Evolutionary conservation across 2,329 filamentous ascomycete species (phyloP).

Genomic region (Claviceps sp.): DNA sequence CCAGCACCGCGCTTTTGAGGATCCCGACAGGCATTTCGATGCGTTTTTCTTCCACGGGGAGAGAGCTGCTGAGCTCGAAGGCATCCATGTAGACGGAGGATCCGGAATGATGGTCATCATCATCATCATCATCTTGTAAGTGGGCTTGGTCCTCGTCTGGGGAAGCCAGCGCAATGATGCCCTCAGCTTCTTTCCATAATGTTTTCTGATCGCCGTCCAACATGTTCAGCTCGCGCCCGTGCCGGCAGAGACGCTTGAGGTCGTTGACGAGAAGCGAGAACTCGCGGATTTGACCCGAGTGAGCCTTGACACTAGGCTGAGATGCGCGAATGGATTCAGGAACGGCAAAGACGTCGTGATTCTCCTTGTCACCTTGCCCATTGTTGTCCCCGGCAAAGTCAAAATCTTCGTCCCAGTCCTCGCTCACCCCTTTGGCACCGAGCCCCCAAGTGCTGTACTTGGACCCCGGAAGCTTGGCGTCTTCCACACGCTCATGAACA

Average conservation of each 20-base stretch:
- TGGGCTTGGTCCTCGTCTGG: constrained; percentile 43
- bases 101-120: constrained; percentile 24
- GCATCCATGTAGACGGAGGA: constrained; percentile 27
- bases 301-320: constrained; percentile 68
- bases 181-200: constrained; percentile 71
- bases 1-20: constrained; percentile 26
- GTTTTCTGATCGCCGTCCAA: constrained; percentile 42
- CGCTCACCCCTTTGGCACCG: constrained; percentile 64
- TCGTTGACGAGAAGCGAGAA: constrained; percentile 72
- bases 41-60: constrained; percentile 25
- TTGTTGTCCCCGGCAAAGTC: constrained; percentile 48
- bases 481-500: constrained; percentile 48
- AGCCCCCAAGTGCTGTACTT: constrained; percentile 78
- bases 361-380: constrained; percentile 22
- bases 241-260: constrained; percentile 60
- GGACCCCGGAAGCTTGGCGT: constrained; percentile 36
- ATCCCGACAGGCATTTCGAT: constrained; percentile 31
- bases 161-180: constrained; percentile 73
- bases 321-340: constrained; percentile 69
- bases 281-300: constrained; percentile 73
- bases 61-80: constrained; percentile 28
- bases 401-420: constrained; percentile 86
- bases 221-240: constrained; percentile 55
- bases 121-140: constrained; percentile 2
- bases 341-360: constrained; percentile 28